Conservation (phyloP, 2,329 filamentous ascomycete species). For the Alternaria ventricosa region DNA sequence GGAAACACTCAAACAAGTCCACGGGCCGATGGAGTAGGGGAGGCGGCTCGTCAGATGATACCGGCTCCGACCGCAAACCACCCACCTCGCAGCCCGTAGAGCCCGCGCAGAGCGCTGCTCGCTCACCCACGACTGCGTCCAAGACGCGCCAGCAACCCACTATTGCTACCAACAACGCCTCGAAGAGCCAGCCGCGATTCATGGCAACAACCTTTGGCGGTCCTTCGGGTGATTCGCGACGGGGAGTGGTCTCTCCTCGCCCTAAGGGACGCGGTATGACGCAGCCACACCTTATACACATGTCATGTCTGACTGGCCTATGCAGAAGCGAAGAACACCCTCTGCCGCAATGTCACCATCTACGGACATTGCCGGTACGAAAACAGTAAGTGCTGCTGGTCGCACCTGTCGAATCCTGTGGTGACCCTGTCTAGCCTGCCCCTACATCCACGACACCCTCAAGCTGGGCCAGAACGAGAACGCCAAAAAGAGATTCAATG, state of each 20-base stretch:
- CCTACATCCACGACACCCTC: constrained; percentile 84
- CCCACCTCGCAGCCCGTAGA: constrained; percentile 29
- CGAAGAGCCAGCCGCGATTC: constrained; percentile 32
- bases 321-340: constrained; percentile 78
- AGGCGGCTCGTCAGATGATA: constrained; percentile 37
- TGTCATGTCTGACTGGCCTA: constrained; percentile 27
- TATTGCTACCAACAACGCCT: constrained; percentile 21
- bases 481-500: constrained; percentile 81
- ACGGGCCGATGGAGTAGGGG: constrained; percentile 40
- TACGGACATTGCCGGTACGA: constrained; percentile 93
- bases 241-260: constrained; percentile 51
- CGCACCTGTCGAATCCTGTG: constrained; percentile 10
- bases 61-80: constrained; percentile 31
- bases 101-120: constrained; percentile 18
- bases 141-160: constrained; percentile 24
- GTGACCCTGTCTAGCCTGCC: constrained; percentile 60
- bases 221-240: constrained; percentile 50
- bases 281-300: constrained; percentile 5
- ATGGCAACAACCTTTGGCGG: constrained; percentile 48
- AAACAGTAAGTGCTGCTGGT: constrained; percentile 63
- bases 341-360: constrained; percentile 91
- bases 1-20: constrained; percentile 34
- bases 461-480: constrained; percentile 64
- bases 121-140: constrained; percentile 25
- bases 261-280: constrained; percentile 53